A percentile compares a stretch with the other conserved stretches of the same genome.
Evolutionary conservation across 371 early-diverging fungal species (phyloP).

Genomic region (Capillidium rhysosporum): DNA sequence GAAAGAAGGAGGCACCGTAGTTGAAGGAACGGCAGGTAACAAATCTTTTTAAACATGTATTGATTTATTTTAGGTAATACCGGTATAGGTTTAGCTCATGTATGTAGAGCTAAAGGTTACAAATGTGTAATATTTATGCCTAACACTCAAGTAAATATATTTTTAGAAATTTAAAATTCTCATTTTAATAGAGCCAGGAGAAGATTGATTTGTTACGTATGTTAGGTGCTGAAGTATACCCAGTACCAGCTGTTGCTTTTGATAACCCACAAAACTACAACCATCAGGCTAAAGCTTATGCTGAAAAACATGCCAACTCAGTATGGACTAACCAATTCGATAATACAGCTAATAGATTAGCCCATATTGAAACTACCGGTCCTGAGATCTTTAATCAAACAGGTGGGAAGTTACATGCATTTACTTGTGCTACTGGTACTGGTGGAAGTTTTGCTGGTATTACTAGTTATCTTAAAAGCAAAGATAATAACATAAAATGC

Average conservation of each 20-base stretch:
- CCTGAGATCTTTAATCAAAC: slow-evolving; percentile 86
- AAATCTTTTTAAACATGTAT: not conserved
- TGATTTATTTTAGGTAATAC: slow-evolving; percentile 34
- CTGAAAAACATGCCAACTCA: slow-evolving; percentile 58
- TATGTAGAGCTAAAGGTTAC: slow-evolving; percentile 88
- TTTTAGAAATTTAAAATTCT: not conserved
- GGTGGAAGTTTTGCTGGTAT: slow-evolving; percentile 84
- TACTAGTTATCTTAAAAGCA: slow-evolving; percentile 58
- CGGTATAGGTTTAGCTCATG: slow-evolving; percentile 90
- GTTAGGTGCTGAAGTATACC: slow-evolving; percentile 72
- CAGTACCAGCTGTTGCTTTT: slow-evolving; percentile 78
- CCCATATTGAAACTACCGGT: slow-evolving; percentile 87
- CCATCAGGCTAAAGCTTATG: slow-evolving; percentile 76
- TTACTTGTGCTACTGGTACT: slow-evolving; percentile 82
- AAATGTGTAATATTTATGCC: slow-evolving; percentile 94
- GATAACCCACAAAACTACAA: slow-evolving; percentile 88
- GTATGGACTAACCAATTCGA: slow-evolving; percentile 94
- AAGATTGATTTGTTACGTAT: slow-evolving; percentile 81
- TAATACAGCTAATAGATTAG: slow-evolving; percentile 66
- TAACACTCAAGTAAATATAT: slow-evolving; percentile 53
- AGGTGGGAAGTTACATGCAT: slow-evolving; percentile 58
- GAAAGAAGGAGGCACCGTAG: slow-evolving; percentile 78
- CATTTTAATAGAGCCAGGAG: slow-evolving; percentile 42
- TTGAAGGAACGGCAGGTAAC: slow-evolving; percentile 83
- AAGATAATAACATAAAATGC: slow-evolving; percentile 38